Evolutionary conservation across 2,329 filamentous ascomycete genomes (phyloP).

Genomic region (Scleromitrula shiraiana): DNA sequence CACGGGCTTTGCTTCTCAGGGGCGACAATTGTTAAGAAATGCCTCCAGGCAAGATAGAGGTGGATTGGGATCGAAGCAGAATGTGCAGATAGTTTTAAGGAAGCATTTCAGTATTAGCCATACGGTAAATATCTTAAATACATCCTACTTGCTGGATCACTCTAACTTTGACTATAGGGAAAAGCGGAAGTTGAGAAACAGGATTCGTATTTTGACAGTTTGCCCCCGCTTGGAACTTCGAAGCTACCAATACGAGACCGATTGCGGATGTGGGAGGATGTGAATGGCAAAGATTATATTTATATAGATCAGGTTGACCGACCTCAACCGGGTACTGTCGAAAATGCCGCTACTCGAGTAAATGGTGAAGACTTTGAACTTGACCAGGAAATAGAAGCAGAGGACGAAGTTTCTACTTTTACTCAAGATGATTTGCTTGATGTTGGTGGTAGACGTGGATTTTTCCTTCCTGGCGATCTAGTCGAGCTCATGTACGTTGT

Average conservation of each 20-base stretch:
- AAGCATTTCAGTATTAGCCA: background rate
- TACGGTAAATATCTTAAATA: background rate
- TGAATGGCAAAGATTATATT: constrained; percentile 1
- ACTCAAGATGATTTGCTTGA: constrained; percentile 42
- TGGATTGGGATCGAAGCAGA: background rate
- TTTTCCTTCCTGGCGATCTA: constrained; percentile 29
- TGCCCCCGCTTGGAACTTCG: background rate
- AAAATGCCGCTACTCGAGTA: constrained; percentile 11
- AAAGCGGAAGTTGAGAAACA: constrained; percentile 1
- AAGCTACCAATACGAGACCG: constrained; percentile 28
- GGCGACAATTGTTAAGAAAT: background rate
- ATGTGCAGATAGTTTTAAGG: background rate
- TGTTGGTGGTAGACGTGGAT: constrained; percentile 24
- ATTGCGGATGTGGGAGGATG: constrained; percentile 11
- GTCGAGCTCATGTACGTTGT: constrained; percentile 26
- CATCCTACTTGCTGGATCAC: background rate
- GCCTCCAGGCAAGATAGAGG: background rate
- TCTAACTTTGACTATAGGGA: background rate
- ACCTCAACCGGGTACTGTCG: constrained; percentile 4
- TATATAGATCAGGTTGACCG: background rate
- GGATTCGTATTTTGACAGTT: background rate
- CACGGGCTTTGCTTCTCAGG: background rate
- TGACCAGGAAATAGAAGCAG: constrained; percentile 16
- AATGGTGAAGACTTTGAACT: background rate
- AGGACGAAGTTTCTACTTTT: constrained; percentile 29